Percentiles rank a stretch among this genome's conserved stretches.
Conservation (phyloP, 1,139 yeast genomes). For the Debaryomyces fabryi region DNA sequence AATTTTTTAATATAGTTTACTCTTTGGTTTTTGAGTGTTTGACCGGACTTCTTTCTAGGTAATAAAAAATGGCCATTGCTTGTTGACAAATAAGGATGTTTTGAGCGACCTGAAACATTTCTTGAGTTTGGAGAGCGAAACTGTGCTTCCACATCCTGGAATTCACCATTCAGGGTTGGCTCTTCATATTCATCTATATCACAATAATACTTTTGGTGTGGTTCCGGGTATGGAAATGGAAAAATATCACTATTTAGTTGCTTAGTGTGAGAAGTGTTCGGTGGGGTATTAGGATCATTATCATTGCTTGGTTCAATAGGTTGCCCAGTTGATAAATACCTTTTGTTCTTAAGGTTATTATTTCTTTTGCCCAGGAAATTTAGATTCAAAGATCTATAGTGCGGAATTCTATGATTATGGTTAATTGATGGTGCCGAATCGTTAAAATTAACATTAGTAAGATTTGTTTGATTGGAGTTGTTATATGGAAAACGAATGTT, state of each 20-base stretch:
- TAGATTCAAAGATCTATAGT: conserved; percentile 46
- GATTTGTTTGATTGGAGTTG: conserved; percentile 14
- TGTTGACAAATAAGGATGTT: conserved; percentile 23
- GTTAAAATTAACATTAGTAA: conserved; percentile 24
- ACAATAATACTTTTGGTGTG: conserved; percentile 34
- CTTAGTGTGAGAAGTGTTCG: conserved; percentile 14
- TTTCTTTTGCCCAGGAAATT: conserved; percentile 33
- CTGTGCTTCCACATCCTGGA: conserved; percentile 9
- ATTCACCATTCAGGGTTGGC: conserved; percentile 15
- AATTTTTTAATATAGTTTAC: conserved; percentile 50
- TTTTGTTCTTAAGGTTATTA: conserved; percentile 32
- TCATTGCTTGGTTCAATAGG: conserved; percentile 17
- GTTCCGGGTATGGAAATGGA: conserved; percentile 60
- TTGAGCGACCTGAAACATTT: conserved; percentile 14
- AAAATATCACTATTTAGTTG: conserved; percentile 33
- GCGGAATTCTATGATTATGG: conserved; percentile 40
- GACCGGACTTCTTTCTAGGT: conserved; percentile 33
- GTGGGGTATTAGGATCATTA: conserved; percentile 11
- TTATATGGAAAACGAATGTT: conserved; percentile 44
- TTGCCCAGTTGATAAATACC: conserved; percentile 43
- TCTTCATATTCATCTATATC: conserved; percentile 48
- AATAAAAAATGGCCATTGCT: conserved; percentile 29
- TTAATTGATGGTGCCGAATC: conserved; percentile 38
- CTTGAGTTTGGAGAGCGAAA: conserved; percentile 8
- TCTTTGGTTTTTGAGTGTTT: conserved; percentile 24